These are phyloP conservation scores for Paecilomyces sp. DNA, from an alignment of 2,329 filamentous ascomycete species.

Conservation along the genomic window DNA sequence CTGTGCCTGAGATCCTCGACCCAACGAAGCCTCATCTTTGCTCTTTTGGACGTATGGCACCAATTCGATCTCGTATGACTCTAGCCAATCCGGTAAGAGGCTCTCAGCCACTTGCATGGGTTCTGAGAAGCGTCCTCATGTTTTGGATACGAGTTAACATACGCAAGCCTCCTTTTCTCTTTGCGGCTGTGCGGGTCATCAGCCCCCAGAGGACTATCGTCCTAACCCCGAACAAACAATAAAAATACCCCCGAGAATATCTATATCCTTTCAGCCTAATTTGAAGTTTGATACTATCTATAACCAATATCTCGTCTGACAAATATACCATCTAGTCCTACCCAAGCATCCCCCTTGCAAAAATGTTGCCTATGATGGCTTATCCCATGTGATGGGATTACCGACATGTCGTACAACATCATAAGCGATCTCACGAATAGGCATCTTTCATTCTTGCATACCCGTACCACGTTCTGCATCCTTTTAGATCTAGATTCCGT, in stretches of 20 bases:
- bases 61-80: not conserved
- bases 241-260: not conserved
- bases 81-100: not conserved
- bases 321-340: not conserved
- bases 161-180: not conserved
- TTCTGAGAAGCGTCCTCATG: not conserved
- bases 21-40: not conserved
- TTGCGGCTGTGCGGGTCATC: not conserved
- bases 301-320: not conserved
- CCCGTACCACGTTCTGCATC: not conserved
- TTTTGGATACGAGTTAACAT: not conserved
- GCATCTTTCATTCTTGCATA: not conserved
- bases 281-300: not conserved
- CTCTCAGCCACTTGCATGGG: not conserved
- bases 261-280: not conserved
- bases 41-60: not conserved
- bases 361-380: not conserved
- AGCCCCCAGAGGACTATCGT: not conserved
- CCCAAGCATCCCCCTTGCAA: not conserved
- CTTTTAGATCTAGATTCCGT: not conserved
- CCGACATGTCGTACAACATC: not conserved
- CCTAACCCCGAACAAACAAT: not conserved
- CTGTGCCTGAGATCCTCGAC: not conserved
- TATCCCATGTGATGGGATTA: not conserved
- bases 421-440: not conserved